Conservation (phyloP, 2,329 filamentous ascomycete species). For the Pseudofabraea citricarpa region DNA sequence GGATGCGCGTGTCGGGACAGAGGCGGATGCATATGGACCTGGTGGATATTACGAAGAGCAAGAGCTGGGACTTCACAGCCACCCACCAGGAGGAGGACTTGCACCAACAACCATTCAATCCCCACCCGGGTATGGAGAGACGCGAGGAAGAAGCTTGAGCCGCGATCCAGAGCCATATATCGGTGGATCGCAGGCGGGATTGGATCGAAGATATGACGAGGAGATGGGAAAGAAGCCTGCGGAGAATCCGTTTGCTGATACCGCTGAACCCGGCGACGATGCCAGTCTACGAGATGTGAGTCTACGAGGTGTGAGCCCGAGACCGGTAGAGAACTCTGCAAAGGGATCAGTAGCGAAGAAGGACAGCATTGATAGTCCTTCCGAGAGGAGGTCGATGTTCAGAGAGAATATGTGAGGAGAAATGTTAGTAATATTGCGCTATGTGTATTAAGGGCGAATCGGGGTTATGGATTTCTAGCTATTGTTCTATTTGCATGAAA, state of each 20-base stretch:
- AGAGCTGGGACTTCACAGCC: slow-evolving; percentile 53
- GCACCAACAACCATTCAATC: slow-evolving; percentile 40
- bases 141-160: slow-evolving; percentile 36
- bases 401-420: slow-evolving; percentile 56
- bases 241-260: slow-evolving; percentile 67
- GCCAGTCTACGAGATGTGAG: too few relatives aligned
- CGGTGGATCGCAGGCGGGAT: slow-evolving; percentile 33
- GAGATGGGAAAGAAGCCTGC: slow-evolving; percentile 35
- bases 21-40: slow-evolving; percentile 59
- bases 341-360: slow-evolving; percentile 24
- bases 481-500: too few relatives aligned
- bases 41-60: slow-evolving; percentile 72
- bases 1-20: slow-evolving; percentile 74
- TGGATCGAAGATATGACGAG: slow-evolving; percentile 39
- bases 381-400: slow-evolving; percentile 66
- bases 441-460: slow-evolving; percentile 4
- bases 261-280: slow-evolving; percentile 57
- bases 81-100: slow-evolving; percentile 37
- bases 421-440: background rate
- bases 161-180: slow-evolving; percentile 37
- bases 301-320: slow-evolving; percentile 68
- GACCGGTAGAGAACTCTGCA: slow-evolving; percentile 56
- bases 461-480: too few relatives aligned
- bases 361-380: slow-evolving; percentile 47
- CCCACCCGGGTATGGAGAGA: slow-evolving; percentile 35